Percentiles rank a stretch among this genome's conserved stretches.
phyloP scores from a whole-genome alignment of 176 grass and related monocot genomes.

The Olyra latifolia region DNA sequence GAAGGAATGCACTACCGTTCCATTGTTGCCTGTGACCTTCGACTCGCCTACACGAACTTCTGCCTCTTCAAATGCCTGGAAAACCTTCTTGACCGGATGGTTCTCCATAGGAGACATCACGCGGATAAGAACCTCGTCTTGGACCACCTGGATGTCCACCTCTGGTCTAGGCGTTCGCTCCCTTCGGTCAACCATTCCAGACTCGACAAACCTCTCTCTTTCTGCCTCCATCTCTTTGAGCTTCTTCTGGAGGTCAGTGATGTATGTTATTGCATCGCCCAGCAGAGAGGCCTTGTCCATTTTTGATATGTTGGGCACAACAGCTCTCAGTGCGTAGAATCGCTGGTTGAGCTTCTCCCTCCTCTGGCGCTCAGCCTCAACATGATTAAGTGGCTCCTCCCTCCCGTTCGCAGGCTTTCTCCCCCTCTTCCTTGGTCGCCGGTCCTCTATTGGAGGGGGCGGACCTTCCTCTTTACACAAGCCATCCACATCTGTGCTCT shows the following conservation, averaged over 20 bases:
- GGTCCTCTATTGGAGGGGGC: constrained; percentile 42
- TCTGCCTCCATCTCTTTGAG: constrained; percentile 90
- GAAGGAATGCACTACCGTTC: constrained; percentile 69
- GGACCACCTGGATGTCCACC: constrained; percentile 79
- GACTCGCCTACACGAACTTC: constrained; percentile 66
- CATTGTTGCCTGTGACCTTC: constrained; percentile 55
- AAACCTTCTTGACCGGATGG: constrained; percentile 72
- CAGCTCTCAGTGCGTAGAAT: constrained; percentile 84
- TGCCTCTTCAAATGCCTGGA: constrained; percentile 80
- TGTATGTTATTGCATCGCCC: constrained; percentile 81
- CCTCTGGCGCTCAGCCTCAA: constrained; percentile 93
- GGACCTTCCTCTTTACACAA: constrained; percentile 60
- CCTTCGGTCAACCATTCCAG: constrained; percentile 38
- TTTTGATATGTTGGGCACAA: constrained; percentile 97
- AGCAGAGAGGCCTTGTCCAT: constrained; percentile 98
- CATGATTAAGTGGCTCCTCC: constrained; percentile 93
- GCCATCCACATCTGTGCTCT: constrained; percentile 54
- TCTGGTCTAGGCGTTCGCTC: constrained; percentile 46
- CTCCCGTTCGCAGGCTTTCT: constrained; percentile 97
- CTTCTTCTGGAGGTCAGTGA: constrained; percentile 94
- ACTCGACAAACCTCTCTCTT: constrained; percentile 53
- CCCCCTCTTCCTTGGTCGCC: constrained; percentile 85
- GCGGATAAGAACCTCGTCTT: constrained; percentile 79
- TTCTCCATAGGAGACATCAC: constrained; percentile 70
- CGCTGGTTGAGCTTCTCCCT: constrained; percentile 97